Evolutionary conservation across 192 early-diverging fungal species (phyloP), one percentile per base, ranked within the genome.

Genomic region (Backusella macrospora): DNA sequence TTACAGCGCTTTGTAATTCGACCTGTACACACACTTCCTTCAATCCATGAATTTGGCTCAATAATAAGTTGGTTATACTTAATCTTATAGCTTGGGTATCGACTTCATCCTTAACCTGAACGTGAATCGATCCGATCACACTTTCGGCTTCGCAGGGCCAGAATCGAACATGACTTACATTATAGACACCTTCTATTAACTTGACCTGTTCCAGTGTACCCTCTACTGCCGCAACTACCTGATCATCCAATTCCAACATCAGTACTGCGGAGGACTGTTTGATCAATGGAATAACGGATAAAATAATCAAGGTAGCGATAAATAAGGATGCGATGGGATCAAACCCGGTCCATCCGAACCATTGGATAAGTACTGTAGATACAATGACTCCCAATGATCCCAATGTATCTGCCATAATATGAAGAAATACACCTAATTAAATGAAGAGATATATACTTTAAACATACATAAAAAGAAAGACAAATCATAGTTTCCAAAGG

Each of bases 381-480:
- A 96, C 88, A 62, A 99, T 96, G 2, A 99, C 97, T 68, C 97
- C 97, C 5, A 96, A 93, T 45, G 95, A 96, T 23, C 97, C 97
- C 16, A 99, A 83, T 5, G 97, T 96, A 80, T 99, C 97, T 6
- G 96, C 93, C 75, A 99, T 82, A 43, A 99, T 91, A 70, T 99
- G 97, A 43, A 99, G 80, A 73, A 97, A 99, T 52, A 99, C 94
- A 43, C 91, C 88, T 88, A 12, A 38, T 18, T 18, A 43, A 14
- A 43, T 13, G n/a, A 21, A 39, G n/a, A 5, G 8, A 39, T 3
- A 34, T 23, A 14, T 23, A 62, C 29, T 70, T 23, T 45, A 70
- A 18, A 34, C 2, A 34, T 34, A 34, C 2, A 34, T 34, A 34
- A 34, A 34, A 34, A 34, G 15, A 77, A 76, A 42, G n/a, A 42